Evolutionary conservation across 208 protist species (phyloP).

Genomic region (Lotmaria passim): DNA sequence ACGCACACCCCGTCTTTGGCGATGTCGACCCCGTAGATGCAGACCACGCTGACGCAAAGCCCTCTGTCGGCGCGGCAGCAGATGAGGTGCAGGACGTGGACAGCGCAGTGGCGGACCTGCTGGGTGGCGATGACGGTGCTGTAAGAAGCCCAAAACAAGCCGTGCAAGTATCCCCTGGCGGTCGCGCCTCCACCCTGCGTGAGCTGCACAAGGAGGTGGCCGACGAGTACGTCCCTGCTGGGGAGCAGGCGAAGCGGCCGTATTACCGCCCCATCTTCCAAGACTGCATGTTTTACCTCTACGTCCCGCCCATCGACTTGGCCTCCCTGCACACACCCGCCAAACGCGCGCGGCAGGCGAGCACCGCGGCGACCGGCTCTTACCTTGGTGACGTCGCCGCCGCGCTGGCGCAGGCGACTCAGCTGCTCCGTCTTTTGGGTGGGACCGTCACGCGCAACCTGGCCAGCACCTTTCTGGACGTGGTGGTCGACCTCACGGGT

Average conservation of each 20-base stretch:
- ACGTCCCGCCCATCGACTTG: constrained; percentile 30
- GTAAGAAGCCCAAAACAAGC: no score
- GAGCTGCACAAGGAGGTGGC: constrained; percentile 36
- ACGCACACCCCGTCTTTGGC: constrained; percentile 45
- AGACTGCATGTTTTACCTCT: constrained; percentile 54
- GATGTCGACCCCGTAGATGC: not conserved
- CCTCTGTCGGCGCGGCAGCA: not conserved
- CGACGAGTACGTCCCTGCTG: constrained; percentile 46
- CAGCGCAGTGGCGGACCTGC: not conserved
- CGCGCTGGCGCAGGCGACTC: constrained; percentile 47
- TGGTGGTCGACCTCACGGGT: constrained; percentile 56
- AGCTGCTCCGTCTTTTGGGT: constrained; percentile 68
- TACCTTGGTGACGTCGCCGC: constrained; percentile 35
- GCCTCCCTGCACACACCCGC: not conserved
- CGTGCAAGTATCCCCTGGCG: not conserved
- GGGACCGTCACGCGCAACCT: constrained; percentile 60
- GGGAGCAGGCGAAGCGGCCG: constrained; percentile 48
- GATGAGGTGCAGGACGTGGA: not conserved
- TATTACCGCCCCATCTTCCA: constrained; percentile 67
- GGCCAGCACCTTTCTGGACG: constrained; percentile 44
- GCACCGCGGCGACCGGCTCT: not conserved
- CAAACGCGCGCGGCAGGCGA: not conserved
- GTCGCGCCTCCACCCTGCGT: constrained; percentile 8
- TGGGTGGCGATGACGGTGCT: not conserved
- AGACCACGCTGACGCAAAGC: not conserved